These are phyloP conservation scores for Glycyrrhiza uralensis DNA, from an alignment of 306 rosid species.

Conservation along the genomic window DNA sequence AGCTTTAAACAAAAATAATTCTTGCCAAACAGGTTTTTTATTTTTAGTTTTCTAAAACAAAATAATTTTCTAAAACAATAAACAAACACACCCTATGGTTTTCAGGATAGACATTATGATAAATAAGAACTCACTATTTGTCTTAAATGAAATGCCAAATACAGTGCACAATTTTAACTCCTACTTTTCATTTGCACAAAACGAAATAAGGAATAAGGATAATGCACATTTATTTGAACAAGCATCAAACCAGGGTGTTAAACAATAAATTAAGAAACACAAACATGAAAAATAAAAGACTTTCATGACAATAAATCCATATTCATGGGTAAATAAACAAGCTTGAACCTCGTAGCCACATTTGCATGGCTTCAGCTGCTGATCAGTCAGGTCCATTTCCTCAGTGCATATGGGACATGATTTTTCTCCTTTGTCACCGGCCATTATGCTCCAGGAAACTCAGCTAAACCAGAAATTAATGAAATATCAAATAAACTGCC, in stretches of 20 bases:
- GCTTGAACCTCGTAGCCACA: slow-evolving; percentile 54
- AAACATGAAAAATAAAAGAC: neutral
- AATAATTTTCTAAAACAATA: neutral
- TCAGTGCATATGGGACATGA: slow-evolving; percentile 57
- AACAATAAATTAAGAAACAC: neutral
- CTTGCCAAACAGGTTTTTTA: neutral
- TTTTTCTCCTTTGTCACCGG: slow-evolving; percentile 42
- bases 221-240: slow-evolving; percentile 1
- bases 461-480: slow-evolving; percentile 11
- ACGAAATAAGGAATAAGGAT: neutral
- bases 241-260: neutral
- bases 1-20: neutral
- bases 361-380: slow-evolving; percentile 57
- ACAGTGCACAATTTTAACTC: neutral
- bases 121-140: neutral
- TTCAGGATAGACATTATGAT: neutral
- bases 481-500: neutral
- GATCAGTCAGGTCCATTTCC: slow-evolving; percentile 60
- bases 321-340: neutral
- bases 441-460: slow-evolving; percentile 39
- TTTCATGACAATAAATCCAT: neutral
- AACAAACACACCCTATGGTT: neutral
- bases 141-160: neutral
- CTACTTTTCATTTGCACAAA: slow-evolving; percentile 8
- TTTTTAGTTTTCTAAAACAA: neutral